Base-by-base conservation (phyloP, 1,139 yeast species). In the Hansenula anomala region DNA sequence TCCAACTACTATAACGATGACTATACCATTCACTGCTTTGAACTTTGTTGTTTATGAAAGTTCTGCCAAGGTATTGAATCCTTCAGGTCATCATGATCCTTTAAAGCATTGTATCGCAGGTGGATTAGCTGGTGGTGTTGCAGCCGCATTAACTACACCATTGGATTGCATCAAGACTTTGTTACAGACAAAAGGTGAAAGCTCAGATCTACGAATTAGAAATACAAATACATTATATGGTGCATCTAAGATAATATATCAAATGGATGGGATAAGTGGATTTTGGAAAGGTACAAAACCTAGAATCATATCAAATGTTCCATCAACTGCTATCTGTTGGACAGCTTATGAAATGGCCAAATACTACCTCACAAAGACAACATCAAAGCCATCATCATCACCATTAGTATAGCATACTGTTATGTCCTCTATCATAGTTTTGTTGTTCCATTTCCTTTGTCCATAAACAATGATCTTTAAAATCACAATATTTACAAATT, bases 291-390 rank as follows among this genome's bases (percentile, higher is more conserved):
- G 98, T 26, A 69, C 88, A 55, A 80, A 81, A 58, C 97, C 99
- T 33, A 78, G 99, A 61, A 80, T 94, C 37, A 80, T 92, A 27
- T 85, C 94, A 48, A 89, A 90, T 60, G 90, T 92, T 59, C 98
- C 98, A 16, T 83, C 95, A 37, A 90, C 98, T 11, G 98, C 98
- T 25, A 89, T 92, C 45, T 84, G 96, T 51, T 92, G 98, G 98
- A 92, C 97, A 2, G 92, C 96, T 15, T 92, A 94, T 61, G 98
- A 92, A 61, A 88, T 90, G 95, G 97, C 97, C 32, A 92, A 92
- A 44, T 53, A 47, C 36, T 53, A 53, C 28, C 22, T 53, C 33
- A 43, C 42, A 34, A 44, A 34, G 27, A 15, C 25, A 10, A 23
- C 23, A 20, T 7, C 6, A 7, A 12, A 2, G 5, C n/a, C n/a